Evolutionary conservation across 228 moss, liverwort and hornwort species (phyloP).

Genomic region (Sphagnum magellanicum): DNA sequence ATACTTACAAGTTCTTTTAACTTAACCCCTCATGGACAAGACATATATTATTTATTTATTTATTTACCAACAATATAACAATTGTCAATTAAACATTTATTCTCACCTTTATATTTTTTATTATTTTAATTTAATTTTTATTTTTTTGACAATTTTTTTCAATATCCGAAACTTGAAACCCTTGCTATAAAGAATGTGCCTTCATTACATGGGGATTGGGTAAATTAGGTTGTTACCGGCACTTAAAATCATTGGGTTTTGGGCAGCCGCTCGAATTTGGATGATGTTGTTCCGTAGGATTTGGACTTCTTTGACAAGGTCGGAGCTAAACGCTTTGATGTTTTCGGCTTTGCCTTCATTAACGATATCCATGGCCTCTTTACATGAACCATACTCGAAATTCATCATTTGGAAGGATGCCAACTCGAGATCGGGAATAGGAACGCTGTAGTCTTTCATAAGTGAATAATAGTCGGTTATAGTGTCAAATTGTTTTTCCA

Average conservation of each 20-base stretch:
- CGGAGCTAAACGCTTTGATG: slow-evolving; percentile 60
- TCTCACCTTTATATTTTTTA: too few species aligned
- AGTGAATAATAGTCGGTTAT: slow-evolving; percentile 63
- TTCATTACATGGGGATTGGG: too few species aligned
- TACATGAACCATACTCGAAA: slow-evolving; percentile 41
- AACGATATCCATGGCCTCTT: slow-evolving; percentile 70
- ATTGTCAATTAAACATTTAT: too few species aligned
- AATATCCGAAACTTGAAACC: too few species aligned
- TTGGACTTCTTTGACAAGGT: slow-evolving; percentile 56
- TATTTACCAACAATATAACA: too few species aligned
- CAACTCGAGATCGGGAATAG: slow-evolving; percentile 58
- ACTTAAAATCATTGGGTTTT: slow-evolving; percentile 68
- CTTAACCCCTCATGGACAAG: too few species aligned
- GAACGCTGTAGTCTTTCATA: slow-evolving; percentile 56
- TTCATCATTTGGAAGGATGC: slow-evolving; percentile 67
- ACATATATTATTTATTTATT: too few species aligned
- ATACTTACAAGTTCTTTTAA: too few species aligned
- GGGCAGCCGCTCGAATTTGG: slow-evolving; percentile 48
- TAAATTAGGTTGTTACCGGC: slow-evolving; percentile 14
- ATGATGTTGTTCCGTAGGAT: slow-evolving; percentile 62
- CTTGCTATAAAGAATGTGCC: too few species aligned
- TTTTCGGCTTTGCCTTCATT: slow-evolving; percentile 63
- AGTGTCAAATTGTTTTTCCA: slow-evolving; percentile 50
- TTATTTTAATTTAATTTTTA: too few species aligned
- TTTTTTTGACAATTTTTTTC: too few species aligned